A percentile compares a stretch with the other conserved stretches of the same genome.
Evolutionary conservation across 257 asterid species (phyloP).

Genomic region (Solanum bulbocastanum): DNA sequence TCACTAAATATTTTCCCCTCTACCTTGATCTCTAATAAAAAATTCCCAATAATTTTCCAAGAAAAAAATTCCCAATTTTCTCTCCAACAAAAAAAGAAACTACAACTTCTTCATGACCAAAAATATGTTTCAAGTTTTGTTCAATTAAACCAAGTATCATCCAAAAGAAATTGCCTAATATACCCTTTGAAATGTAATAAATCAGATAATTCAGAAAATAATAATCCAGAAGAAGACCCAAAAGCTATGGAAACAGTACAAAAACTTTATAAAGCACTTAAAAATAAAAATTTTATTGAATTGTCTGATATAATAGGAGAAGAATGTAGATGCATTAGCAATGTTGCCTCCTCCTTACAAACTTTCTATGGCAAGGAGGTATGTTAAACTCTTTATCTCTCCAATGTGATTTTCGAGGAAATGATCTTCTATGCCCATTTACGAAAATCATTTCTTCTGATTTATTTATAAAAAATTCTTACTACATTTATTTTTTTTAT

Average conservation of each 20-base stretch:
- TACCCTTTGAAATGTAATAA: conserved; percentile 12
- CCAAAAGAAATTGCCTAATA: not conserved
- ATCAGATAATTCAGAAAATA: not conserved
- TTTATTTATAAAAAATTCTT: too few species aligned
- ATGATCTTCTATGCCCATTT: not conserved
- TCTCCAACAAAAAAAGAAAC: not conserved
- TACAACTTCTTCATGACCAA: not conserved
- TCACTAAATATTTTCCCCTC: not conserved
- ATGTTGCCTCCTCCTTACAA: conserved; percentile 32
- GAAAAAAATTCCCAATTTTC: conserved; percentile 6
- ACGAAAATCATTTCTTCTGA: too few species aligned
- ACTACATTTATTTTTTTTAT: not conserved
- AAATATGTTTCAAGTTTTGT: not conserved
- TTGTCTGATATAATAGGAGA: conserved; percentile 58
- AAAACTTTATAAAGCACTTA: conserved; percentile 48
- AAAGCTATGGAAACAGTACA: conserved; percentile 56
- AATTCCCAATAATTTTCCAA: not conserved
- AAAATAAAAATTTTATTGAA: conserved; percentile 26
- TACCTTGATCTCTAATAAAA: not conserved
- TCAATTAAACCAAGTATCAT: not conserved
- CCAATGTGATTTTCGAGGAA: not conserved
- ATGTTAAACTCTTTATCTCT: not conserved
- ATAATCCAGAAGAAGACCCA: conserved; percentile 13
- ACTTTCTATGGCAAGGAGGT: conserved; percentile 71
- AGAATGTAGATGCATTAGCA: conserved; percentile 58